Percentiles rank a stretch among this genome's conserved stretches.
These are phyloP conservation scores for Eucalyptus grandis DNA, from an alignment of 345 rosid species.

Conservation along the genomic window DNA sequence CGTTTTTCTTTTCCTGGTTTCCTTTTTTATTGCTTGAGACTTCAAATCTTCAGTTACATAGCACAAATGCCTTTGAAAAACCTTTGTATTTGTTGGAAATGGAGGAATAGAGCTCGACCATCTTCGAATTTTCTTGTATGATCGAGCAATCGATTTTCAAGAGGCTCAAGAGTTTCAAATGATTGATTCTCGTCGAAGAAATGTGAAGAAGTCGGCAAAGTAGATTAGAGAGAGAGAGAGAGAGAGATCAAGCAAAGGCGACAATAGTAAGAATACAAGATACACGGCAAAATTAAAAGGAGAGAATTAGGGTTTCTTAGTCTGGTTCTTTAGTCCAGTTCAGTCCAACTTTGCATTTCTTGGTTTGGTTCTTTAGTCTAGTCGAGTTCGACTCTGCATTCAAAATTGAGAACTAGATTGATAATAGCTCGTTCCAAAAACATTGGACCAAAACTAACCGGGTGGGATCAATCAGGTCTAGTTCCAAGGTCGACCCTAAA, in stretches of 20 bases:
- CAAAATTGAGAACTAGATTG: not conserved
- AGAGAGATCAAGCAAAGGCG: not conserved
- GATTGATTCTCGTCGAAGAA: accelerated
- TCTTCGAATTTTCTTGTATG: not conserved
- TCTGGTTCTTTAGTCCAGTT: not conserved
- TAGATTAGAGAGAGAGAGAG: not conserved
- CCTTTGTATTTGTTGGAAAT: not conserved
- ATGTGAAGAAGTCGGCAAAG: not conserved
- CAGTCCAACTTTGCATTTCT: not conserved
- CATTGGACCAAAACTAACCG: accelerated
- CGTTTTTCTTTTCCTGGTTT: not conserved
- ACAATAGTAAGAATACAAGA: not conserved
- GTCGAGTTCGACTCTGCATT: accelerated
- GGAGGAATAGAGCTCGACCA: not conserved
- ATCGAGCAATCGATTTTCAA: accelerated
- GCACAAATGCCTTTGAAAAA: accelerated
- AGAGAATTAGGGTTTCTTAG: not conserved
- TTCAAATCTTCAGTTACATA: not conserved
- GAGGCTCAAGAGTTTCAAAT: not conserved
- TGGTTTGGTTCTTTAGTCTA: not conserved
- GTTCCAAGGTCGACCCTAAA: accelerated
- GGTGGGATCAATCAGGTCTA: accelerated
- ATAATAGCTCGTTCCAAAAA: not conserved
- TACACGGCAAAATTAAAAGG: not conserved
- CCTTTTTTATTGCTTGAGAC: not conserved